phyloP scores from a whole-genome alignment of 179 eudicot genomes.

The Silene vulgaris region DNA sequence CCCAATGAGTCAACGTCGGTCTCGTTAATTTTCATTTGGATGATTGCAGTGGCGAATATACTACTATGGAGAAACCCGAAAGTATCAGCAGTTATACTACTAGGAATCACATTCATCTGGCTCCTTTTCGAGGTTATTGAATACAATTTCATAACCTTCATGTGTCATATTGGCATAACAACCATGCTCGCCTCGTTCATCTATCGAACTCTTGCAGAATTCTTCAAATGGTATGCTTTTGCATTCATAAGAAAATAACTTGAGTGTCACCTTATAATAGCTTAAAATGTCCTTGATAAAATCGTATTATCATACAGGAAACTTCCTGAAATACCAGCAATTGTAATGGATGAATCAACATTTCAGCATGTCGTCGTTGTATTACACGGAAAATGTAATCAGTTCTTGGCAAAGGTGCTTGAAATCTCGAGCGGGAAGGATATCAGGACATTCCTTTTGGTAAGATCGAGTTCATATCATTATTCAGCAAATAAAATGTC shows the following conservation, averaged over 20 bases:
- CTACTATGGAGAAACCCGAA: conserved; percentile 53
- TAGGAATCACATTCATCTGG: conserved; percentile 42
- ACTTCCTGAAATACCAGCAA: conserved; percentile 32
- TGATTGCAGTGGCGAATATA: conserved; percentile 49
- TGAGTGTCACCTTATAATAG: neutral
- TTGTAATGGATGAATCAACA: conserved; percentile 30
- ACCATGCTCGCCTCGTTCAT: conserved; percentile 49
- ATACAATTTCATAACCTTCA: conserved; percentile 44
- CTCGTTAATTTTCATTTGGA: neutral
- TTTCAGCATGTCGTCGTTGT: conserved; percentile 27
- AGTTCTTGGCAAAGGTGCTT: conserved; percentile 29
- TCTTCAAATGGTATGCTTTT: conserved; percentile 42
- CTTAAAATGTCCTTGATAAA: neutral
- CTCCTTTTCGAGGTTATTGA: conserved; percentile 47
- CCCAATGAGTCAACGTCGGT: neutral
- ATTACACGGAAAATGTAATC: conserved; percentile 26
- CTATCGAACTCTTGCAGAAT: conserved; percentile 41
- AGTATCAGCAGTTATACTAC: conserved; percentile 33
- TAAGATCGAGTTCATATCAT: conserved; percentile 18
- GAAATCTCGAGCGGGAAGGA: conserved; percentile 46
- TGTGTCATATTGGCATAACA: conserved; percentile 48
- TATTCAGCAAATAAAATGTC: too few relatives aligned
- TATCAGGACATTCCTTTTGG: conserved; percentile 43
- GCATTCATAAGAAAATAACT: neutral
- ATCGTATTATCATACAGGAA: conserved; percentile 25